Evolutionary conservation across 2,329 filamentous ascomycete genomes (phyloP).

Genomic region (Pseudovirgaria hyperparasitica): DNA sequence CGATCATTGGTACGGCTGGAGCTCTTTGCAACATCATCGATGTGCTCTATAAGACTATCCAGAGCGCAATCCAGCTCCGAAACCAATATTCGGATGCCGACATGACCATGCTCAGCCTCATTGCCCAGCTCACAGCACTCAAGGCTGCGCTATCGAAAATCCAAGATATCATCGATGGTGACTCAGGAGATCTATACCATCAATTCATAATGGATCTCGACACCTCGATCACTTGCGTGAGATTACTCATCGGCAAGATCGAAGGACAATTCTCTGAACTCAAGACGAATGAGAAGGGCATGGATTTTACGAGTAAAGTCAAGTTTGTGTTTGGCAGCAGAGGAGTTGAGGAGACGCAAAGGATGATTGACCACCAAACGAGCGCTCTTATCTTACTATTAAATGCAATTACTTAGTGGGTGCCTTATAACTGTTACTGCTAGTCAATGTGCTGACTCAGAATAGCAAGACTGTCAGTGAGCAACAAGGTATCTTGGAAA

Average conservation of each 20-base stretch:
- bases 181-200: slow-evolving; percentile 6
- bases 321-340: slow-evolving; percentile 6
- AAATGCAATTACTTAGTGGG: slow-evolving; percentile 9
- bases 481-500: slow-evolving; percentile 5
- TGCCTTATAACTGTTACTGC: neutral
- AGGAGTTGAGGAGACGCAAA: slow-evolving; percentile 7
- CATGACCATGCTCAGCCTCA: slow-evolving; percentile 7
- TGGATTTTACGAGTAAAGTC: slow-evolving; percentile 2
- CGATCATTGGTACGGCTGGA: too few species aligned
- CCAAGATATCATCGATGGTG: slow-evolving; percentile 7
- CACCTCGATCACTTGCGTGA: slow-evolving; percentile 6
- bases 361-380: slow-evolving; percentile 8
- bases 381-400: slow-evolving; percentile 8
- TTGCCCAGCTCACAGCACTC: slow-evolving; percentile 7
- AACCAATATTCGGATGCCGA: too few species aligned
- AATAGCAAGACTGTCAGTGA: slow-evolving; percentile 6
- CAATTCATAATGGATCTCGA: slow-evolving; percentile 10
- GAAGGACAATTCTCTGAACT: slow-evolving; percentile 4
- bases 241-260: slow-evolving; percentile 5
- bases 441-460: neutral
- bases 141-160: slow-evolving; percentile 8
- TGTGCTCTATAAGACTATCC: too few species aligned
- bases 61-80: too few species aligned
- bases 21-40: too few species aligned
- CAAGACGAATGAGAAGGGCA: neutral